Evolutionary conservation across 2,329 filamentous ascomycete genomes (phyloP), one percentile per base, ranked within the genome.

Genomic region (Epicoccum sorghinum): DNA sequence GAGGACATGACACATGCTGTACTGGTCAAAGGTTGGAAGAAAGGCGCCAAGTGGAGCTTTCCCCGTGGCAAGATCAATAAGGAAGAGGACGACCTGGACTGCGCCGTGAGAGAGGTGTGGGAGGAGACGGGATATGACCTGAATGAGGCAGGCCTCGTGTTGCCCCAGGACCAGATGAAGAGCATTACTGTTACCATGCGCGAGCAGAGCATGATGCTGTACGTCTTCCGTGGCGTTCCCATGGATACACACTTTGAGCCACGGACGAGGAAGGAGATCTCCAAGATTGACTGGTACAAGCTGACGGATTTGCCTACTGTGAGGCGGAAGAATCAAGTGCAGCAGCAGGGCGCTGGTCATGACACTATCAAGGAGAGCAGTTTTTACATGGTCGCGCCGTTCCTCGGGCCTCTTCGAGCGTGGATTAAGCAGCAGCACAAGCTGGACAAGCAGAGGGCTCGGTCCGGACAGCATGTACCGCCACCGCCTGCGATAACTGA

Each of bases 311-410:
- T 99, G 24, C 93, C 95, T 0, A 91, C 90, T 0, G 87, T 91
- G 66, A 86, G 87, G 50, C 90, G 89, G 72, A 86, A 82, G 62
- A 79, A 79, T 10, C 81, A 85, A 49, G 82, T 86, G n/a, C 82
- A 86, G 39, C 82, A 85, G 40, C 82, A 88, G 45, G 78, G 75
- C 12, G 74, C 73, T 30, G 79, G 79, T 12, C 80, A 83, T 32
- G 81, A 83, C 10, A 76, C 78, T 27, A 76, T 85, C 10, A 90
- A 89, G 64, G 86, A 87, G 36, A 92, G 90, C 73, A 97, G 93
- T 69, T 98, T 97, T 73, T 99, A 97, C 77, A 97, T 98, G 91
- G 95, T 99, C 14, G 92, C 92, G 0, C 93, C 93, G 0, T 99
- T 99, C 70, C 80, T 98, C 49, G 86, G 86, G 1, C 89, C 87